Percentiles rank a stretch among this genome's conserved stretches.
Evolutionary conservation across 2,329 filamentous ascomycete genomes (phyloP).

Genomic region (Ascochyta rabiei): DNA sequence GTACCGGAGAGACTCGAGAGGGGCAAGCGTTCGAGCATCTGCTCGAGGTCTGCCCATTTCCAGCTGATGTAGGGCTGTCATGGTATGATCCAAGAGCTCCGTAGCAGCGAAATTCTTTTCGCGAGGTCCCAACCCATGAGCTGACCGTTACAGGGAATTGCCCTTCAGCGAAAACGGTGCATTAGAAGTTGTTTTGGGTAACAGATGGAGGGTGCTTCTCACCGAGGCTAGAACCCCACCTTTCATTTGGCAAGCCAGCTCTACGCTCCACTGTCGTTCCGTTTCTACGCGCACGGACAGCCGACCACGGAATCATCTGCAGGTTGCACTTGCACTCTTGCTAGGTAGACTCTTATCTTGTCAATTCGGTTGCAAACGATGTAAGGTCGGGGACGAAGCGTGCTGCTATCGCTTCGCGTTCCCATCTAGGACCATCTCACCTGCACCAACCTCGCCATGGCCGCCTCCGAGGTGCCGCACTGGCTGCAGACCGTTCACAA

Average conservation of each 20-base stretch:
- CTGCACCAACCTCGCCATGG: constrained; percentile 20
- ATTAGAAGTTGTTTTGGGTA: constrained; percentile 20
- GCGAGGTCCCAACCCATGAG: constrained; percentile 25
- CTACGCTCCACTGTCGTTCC: not conserved
- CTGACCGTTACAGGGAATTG: constrained; percentile 31
- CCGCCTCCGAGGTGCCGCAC: constrained; percentile 18
- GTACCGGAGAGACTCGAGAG: constrained; percentile 22
- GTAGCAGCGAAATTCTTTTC: constrained; percentile 23
- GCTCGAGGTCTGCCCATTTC: constrained; percentile 36
- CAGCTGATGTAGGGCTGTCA: constrained; percentile 20
- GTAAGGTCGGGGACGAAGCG: not conserved
- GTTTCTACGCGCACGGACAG: not conserved
- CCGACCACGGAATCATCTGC: not conserved
- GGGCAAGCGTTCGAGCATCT: constrained; percentile 27
- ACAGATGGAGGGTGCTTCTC: constrained; percentile 21
- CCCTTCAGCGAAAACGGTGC: constrained; percentile 10
- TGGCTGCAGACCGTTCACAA: constrained; percentile 36
- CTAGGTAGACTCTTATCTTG: constrained; percentile 3
- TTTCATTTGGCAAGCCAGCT: constrained; percentile 19
- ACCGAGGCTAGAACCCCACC: constrained; percentile 31
- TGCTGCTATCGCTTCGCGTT: not conserved
- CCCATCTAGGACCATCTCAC: not conserved
- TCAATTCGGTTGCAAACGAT: not conserved
- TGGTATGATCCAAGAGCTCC: constrained; percentile 15
- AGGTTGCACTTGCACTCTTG: not conserved